Conservation (phyloP, 2,329 filamentous ascomycete species). For the Helminthosporium solani region DNA sequence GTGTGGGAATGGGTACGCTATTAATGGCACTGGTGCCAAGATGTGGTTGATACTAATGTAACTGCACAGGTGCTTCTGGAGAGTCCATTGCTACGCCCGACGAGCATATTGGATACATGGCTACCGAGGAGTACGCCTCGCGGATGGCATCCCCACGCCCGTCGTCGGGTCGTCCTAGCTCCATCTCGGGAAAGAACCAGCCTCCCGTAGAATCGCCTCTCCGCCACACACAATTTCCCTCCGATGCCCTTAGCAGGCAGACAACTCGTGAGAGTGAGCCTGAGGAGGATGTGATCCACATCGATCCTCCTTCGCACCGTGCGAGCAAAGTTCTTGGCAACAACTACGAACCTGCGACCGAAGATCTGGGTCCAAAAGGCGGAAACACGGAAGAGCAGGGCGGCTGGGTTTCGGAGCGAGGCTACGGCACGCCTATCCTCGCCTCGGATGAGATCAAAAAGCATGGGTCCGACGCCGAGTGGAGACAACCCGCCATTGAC, state of each 20-base stretch:
- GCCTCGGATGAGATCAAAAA: slow-evolving; percentile 85
- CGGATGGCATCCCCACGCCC: slow-evolving; percentile 71
- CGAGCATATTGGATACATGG: slow-evolving; percentile 87
- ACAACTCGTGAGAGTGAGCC: slow-evolving; percentile 48
- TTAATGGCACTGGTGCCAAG: slow-evolving; percentile 5
- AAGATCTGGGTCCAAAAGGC: slow-evolving; percentile 51
- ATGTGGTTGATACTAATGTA: slow-evolving; percentile 51
- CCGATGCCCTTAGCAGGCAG: slow-evolving; percentile 42
- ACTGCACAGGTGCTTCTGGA: slow-evolving; percentile 60
- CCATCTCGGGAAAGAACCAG: slow-evolving; percentile 48
- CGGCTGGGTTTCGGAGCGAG: slow-evolving; percentile 58
- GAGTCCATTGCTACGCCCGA: slow-evolving; percentile 73
- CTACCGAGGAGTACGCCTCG: slow-evolving; percentile 78
- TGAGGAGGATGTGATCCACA: slow-evolving; percentile 69
- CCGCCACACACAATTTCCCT: slow-evolving; percentile 52
- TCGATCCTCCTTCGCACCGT: slow-evolving; percentile 64
- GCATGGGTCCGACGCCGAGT: slow-evolving; percentile 62
- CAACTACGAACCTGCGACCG: slow-evolving; percentile 54
- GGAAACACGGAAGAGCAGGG: slow-evolving; percentile 50
- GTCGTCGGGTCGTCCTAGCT: slow-evolving; percentile 48
- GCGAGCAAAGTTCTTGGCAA: slow-evolving; percentile 48
- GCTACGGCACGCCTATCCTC: slow-evolving; percentile 76
- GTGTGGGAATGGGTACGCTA: slow-evolving; percentile 55
- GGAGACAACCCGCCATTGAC: slow-evolving; percentile 78
- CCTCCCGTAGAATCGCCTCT: slow-evolving; percentile 52